Base-by-base conservation (phyloP, 371 early-diverging fungal genomes). In the Nematocida sp. region DNA sequence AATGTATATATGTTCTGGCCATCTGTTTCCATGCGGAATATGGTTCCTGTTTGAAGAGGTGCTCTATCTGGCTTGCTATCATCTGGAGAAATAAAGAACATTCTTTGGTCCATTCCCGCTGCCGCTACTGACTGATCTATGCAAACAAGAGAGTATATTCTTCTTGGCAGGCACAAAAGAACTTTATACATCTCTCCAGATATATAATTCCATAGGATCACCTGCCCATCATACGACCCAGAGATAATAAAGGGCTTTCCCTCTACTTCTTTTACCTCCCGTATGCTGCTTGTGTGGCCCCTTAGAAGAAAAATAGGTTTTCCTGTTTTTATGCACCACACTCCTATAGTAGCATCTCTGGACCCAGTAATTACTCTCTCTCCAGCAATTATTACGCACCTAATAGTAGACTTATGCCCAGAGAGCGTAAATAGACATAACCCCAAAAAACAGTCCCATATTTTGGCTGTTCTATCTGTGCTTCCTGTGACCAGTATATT, bases 141-240 rank as follows among this genome's bases (percentile, higher is more conserved):
- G 86, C 92, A 90, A 26, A 87, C 83, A 20, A 93, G 92, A 79
- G 92, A 87, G 92, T 95, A 97, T 3, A 94, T 92, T 20, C 93
- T 89, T 18, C 86, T 82, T 1, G 82, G 80, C 51, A 84, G 80
- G 7, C 56, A 30, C 28, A 54, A 20, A 16, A 85, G 25, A 54
- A 66, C 49, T 32, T 55, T 39, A 1, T 82, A 40, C 16, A 65
- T 56, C 35, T 61, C 69, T 47, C 85, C 85, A n/a, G 55, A 79
- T 48, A 56, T 65, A 55, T 80, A 83, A 69, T 89, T 83, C 99
- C 99, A 99, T 33, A 96, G 90, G 49, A 92, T 87, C n/a, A 94
- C 93, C 35, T 88, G 87, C 0, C 92, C 88, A 84, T 97, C 97
- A 89, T 95, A 90, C 77, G 92, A 91, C 45, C 97, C 97, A 68